These are phyloP conservation scores for Agapanthus africanus DNA, from an alignment of 106 monocot genomes.

Conservation along the genomic window DNA sequence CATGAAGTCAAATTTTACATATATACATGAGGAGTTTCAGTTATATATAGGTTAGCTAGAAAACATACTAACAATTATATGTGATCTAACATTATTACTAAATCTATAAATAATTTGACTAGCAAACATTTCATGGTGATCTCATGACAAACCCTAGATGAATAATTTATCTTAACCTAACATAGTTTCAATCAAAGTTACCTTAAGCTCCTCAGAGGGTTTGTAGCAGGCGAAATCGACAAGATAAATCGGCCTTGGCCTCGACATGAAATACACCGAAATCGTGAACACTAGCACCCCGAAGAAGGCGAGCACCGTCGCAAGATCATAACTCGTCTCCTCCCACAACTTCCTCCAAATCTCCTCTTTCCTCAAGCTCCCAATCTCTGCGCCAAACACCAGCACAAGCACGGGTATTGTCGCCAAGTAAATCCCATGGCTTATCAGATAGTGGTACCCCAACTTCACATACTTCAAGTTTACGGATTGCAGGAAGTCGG, in stretches of 20 bases:
- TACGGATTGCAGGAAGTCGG: constrained; percentile 97
- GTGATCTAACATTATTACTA: no score
- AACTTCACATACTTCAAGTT: constrained; percentile 93
- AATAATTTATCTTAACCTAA: not conserved
- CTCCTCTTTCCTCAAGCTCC: constrained; percentile 76
- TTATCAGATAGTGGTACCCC: constrained; percentile 91
- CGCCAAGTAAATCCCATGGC: constrained; percentile 71
- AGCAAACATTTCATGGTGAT: not conserved
- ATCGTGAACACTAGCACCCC: constrained; percentile 63
- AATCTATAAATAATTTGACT: not conserved
- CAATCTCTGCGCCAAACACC: constrained; percentile 81
- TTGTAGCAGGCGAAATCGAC: constrained; percentile 88
- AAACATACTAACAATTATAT: no score
- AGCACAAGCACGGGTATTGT: constrained; percentile 70
- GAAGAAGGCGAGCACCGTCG: constrained; percentile 65
- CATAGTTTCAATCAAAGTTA: constrained; percentile 8
- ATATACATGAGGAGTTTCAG: not conserved
- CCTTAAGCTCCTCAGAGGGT: constrained; percentile 85
- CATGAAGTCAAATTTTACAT: not conserved
- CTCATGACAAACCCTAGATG: not conserved
- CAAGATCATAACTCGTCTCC: constrained; percentile 74
- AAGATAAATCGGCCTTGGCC: constrained; percentile 75
- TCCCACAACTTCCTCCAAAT: constrained; percentile 84
- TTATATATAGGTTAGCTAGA: not conserved
- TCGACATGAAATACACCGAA: constrained; percentile 71